These are phyloP conservation scores for Styphnolobium japonicum DNA, from an alignment of 306 rosid genomes.

Conservation along the genomic window DNA sequence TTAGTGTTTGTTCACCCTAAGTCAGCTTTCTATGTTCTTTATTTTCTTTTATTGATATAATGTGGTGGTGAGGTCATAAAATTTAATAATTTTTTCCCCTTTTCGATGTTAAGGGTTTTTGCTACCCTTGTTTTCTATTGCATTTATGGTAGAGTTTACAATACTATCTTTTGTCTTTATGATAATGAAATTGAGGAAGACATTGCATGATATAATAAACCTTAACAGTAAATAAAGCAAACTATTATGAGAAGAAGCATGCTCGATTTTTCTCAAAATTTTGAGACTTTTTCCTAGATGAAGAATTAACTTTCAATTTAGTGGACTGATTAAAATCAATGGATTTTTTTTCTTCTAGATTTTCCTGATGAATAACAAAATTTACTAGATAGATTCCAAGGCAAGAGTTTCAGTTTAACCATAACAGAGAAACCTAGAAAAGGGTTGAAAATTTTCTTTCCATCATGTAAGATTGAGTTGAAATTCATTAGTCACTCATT, in stretches of 20 bases:
- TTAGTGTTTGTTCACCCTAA: neutral
- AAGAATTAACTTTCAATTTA: neutral
- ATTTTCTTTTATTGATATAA: neutral
- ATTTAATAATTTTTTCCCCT: neutral
- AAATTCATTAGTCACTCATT: neutral
- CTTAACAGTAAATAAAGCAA: neutral
- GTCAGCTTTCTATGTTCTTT: neutral
- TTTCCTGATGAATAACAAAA: neutral
- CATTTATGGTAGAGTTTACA: neutral
- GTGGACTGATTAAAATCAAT: neutral
- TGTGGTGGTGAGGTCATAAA: neutral
- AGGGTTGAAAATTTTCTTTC: neutral
- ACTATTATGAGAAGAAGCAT: neutral
- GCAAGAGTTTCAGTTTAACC: neutral
- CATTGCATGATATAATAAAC: neutral
- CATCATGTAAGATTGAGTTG: neutral
- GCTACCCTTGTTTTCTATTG: neutral
- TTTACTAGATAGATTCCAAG: neutral
- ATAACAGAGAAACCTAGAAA: neutral
- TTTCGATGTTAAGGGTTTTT: neutral
- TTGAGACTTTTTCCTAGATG: neutral
- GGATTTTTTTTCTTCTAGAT: neutral
- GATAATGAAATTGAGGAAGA: neutral
- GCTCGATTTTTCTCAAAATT: neutral
- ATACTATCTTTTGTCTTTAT: neutral